These are phyloP conservation scores for Termitomyces sp. DNA, from an alignment of 768 basidiomycete genomes.

Conservation along the genomic window DNA sequence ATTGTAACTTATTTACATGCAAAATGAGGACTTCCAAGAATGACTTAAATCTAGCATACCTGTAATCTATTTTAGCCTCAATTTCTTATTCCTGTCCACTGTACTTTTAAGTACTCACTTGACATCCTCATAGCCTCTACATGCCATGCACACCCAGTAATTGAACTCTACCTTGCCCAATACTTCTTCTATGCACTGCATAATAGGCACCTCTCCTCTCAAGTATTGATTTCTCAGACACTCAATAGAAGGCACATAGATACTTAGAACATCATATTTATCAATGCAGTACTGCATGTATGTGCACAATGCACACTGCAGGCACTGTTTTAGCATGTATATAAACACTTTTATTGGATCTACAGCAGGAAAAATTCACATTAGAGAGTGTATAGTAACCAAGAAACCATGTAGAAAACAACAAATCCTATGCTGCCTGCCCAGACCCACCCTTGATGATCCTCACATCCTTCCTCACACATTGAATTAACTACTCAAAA, in stretches of 20 bases:
- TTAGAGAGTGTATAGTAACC: background rate
- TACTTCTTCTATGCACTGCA: constrained; percentile 52
- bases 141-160: constrained; percentile 68
- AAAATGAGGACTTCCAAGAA: constrained; percentile 87
- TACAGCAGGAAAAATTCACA: background rate
- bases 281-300: constrained; percentile 83
- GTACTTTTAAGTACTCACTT: constrained; percentile 41
- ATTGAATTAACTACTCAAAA: constrained; percentile 71
- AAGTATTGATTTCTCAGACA: constrained; percentile 19
- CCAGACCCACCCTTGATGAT: constrained; percentile 16
- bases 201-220: constrained; percentile 43
- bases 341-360: constrained; percentile 76
- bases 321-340: constrained; percentile 80
- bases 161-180: constrained; percentile 64
- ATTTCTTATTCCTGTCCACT: background rate
- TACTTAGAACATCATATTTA: constrained; percentile 63
- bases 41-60: constrained; percentile 58
- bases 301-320: constrained; percentile 76
- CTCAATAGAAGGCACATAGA: constrained; percentile 69
- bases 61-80: constrained; percentile 21
- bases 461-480: constrained; percentile 55
- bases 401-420: background rate
- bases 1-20: constrained; percentile 90
- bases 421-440: constrained; percentile 17
- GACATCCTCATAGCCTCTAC: constrained; percentile 62